Evolutionary conservation across 2,329 filamentous ascomycete species (phyloP), one percentile per base, ranked within the genome.

Genomic region (Coniochaeta hoffmannii): DNA sequence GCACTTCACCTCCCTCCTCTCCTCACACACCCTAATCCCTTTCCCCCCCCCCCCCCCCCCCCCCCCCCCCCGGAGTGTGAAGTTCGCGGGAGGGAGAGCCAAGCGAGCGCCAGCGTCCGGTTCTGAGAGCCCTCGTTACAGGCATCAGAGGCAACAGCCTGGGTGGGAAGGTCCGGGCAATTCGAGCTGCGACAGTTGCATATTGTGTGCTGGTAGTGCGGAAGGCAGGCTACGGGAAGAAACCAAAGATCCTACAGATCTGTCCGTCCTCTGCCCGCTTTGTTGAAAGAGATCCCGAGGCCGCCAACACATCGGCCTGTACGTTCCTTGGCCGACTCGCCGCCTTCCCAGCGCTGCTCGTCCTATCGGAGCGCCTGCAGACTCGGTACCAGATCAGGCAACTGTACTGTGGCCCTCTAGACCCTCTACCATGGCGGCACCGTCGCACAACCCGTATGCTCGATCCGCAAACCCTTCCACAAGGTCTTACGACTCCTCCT

Each of bases 401-500:
- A 61, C 62, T 31, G 65, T 65, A 62, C 62, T 62, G 66, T 68
- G 64, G 65, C 62, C 60, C 58, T 62, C 63, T 56, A 65, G 66
- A 60, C 59, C 65, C 63, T 67, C 58, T 66, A 70, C 62, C 65
- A 85, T 85, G 81, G 74, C 80, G 64, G 75, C 80, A 57, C 70
- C 72, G 67, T 73, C 78, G 64, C 81, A 85, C 71, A 81, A 76
- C 66, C 71, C 76, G 52, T 85, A 81, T 68, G 71, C 79, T 64
- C 81, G 80, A 70, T 85, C 82, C 56, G 82, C 83, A 58, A 83
- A 83, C 68, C 76, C 74, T 58, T 83, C 81, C 60, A 79, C 77
- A 60, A 76, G 77, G 68, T 84, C 81, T 61, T 85, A 83, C 76
- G 81, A 83, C 70, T 85, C 82, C 57, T 84, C 82, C 11, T 83